Base-by-base conservation (phyloP, 495 filamentous ascomycete species). In the Trichoderma erinaceum region DNA sequence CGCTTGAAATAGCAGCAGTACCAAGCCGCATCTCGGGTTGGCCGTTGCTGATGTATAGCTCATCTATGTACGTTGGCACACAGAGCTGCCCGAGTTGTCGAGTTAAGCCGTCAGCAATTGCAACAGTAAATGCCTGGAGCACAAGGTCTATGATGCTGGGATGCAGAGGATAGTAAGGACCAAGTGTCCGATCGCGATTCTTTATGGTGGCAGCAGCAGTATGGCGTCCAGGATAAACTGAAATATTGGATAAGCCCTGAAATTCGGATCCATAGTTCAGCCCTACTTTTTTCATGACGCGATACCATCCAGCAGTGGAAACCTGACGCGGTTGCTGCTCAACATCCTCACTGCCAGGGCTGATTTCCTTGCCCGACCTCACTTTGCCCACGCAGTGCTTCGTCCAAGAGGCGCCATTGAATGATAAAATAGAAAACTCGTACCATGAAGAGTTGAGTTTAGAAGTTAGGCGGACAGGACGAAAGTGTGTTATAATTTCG, bases 331-430 rank as follows among this genome's bases (percentile, higher is more conserved):
- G 69, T 2, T 69, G 46, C n/a, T 1, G 1, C 65, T 6, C 25
- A 5, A 38, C 68, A 63, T 70, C 70, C 21, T 69, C 64, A 4
- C 15, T 5, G 65, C 58, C 50, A 27, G 27, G 41, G 41, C 23
- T 35, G 16, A 27, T 5, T 43, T 65, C 35, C 4, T 25, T 43
- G 7, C 41, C 21, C 23, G 71, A 58, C 27, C 68, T 72, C 0
- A 81, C 78, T 38, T 75, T 70, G 10, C 83, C 84, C 0, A 68
- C 64, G 69, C 78, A 83, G 69, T 85, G 75, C 67, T 78, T 79
- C 3, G 74, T 73, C 80, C 79, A 85, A 16, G 70, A 56, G 0
- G 65, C 67, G 0, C 77, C 79, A 10, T 69, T 74, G 44, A 73
- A 73, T 0, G 81, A 79, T 23, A 74, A 70, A 50, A 85, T 81